phyloP scores from a whole-genome alignment of 1,284 basidiomycete genomes.

The Fomitopsis schrenkii region DNA sequence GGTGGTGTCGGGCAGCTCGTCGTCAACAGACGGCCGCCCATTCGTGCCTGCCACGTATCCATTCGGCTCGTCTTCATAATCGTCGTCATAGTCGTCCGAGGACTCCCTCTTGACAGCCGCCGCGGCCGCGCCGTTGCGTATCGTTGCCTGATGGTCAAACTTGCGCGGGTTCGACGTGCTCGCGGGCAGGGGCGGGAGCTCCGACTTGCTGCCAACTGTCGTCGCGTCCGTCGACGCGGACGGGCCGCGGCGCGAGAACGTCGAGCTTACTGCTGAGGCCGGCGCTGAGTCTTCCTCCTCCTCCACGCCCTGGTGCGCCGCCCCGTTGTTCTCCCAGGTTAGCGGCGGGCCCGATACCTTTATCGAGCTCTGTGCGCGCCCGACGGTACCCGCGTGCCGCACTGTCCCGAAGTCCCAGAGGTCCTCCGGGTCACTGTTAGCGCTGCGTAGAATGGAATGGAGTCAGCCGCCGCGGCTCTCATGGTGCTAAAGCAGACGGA shows the following conservation, averaged over 20 bases:
- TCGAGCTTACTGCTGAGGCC: conserved; percentile 29
- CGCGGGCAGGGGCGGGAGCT: conserved; percentile 56
- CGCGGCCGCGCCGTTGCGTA: conserved; percentile 40
- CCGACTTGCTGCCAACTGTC: conserved; percentile 48
- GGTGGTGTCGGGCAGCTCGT: conserved; percentile 77
- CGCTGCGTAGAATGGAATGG: conserved; percentile 33
- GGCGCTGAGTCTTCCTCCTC: conserved; percentile 11
- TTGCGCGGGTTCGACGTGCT: conserved; percentile 37
- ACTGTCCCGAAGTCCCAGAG: conserved; percentile 96
- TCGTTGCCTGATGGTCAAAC: conserved; percentile 60
- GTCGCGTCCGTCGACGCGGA: conserved; percentile 28
- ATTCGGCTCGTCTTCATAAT: conserved; percentile 53
- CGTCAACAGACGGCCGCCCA: conserved; percentile 31
- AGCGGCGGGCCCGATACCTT: conserved; percentile 61
- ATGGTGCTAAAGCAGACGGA: neutral
- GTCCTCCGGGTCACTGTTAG: conserved; percentile 69
- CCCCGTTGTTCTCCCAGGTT: conserved; percentile 74
- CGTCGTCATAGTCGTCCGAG: conserved; percentile 64
- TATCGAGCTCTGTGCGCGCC: conserved; percentile 52
- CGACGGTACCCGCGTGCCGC: conserved; percentile 66
- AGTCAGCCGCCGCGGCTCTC: neutral
- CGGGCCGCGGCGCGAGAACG: conserved; percentile 25
- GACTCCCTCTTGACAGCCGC: conserved; percentile 36
- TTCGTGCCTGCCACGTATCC: conserved; percentile 28
- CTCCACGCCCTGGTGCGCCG: conserved; percentile 33